These are phyloP conservation scores for Hordeum vulgare DNA, from an alignment of 176 grass and related monocot genomes.

Conservation along the genomic window MorexV3_pseudomolecules_assembly NC_058520.1:43941402-43941901, in stretches of 20 bases:
- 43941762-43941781: slow-evolving; percentile 51
- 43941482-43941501: slow-evolving; percentile 26
- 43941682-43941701: slow-evolving; percentile 38
- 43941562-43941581: neutral
- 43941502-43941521: slow-evolving; percentile 48
- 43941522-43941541: slow-evolving; percentile 41
- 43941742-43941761: slow-evolving; percentile 26
- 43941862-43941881: neutral
- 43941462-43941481: slow-evolving; percentile 24
- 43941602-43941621: slow-evolving; percentile 28
- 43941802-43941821: neutral
- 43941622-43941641: neutral
- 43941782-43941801: slow-evolving; percentile 7
- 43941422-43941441: slow-evolving; percentile 42
- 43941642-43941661: slow-evolving; percentile 34
- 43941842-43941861: neutral
- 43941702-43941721: neutral
- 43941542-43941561: neutral
- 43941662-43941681: slow-evolving; percentile 35
- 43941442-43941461: slow-evolving; percentile 8
- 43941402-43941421: slow-evolving; percentile 16
- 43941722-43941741: slow-evolving; percentile 1
- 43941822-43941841: neutral
- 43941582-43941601: slow-evolving; percentile 51
- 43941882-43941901: neutral